Evolutionary conservation across 257 asterid species (phyloP), one percentile per base, ranked within the genome.

Genomic region (Jasminum sambac): DNA sequence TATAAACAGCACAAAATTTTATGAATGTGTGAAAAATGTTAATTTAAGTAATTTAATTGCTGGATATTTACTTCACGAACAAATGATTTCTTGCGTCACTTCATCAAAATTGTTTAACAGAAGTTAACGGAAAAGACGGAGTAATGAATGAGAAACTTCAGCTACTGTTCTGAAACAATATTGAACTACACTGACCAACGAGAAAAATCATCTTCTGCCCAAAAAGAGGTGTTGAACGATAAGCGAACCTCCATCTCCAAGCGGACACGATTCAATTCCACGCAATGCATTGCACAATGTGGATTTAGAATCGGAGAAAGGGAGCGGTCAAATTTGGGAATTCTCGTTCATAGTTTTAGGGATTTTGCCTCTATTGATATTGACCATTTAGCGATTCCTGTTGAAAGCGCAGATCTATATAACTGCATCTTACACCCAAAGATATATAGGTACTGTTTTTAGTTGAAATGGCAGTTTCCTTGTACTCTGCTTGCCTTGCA

Each of bases 401-500:
- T 19, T 19, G 26, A 9, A 52, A 19, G 2, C 25, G 19, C 6
- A 46, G 9, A 9, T 48, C 23, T 48, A 17, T 14, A 14, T 14
- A 13, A 14, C 16, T 0, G 43, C 43, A 6, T 6, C 8, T 44
- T 44, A 44, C 16, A 12, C 52, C 14, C 4, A 16, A 1, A 16
- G 14, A 46, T 46, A 50, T 55, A 17, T 55, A 21, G 61, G 34
- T 9, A 24, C 16, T 59, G 10, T 69, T 61, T 16, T 26, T 43
- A 59, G 58, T 60, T 7, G 36, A 9, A 38, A 86, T 86, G 92
- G 88, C 80, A 48, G 63, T 74, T 26, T 69, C 77, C 76, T 60
- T 81, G 58, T 44, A 63, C 72, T 78, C 82, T 42, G 78, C 74
- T 64, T 75, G 76, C 69, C 65, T 52, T 72, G 34, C 44, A 26